A percentile compares a stretch with the other conserved stretches of the same genome.
These are phyloP conservation scores for Tolypocladium cylindrosporum DNA, from an alignment of 2,329 filamentous ascomycete genomes.

Conservation along the genomic window DNA sequence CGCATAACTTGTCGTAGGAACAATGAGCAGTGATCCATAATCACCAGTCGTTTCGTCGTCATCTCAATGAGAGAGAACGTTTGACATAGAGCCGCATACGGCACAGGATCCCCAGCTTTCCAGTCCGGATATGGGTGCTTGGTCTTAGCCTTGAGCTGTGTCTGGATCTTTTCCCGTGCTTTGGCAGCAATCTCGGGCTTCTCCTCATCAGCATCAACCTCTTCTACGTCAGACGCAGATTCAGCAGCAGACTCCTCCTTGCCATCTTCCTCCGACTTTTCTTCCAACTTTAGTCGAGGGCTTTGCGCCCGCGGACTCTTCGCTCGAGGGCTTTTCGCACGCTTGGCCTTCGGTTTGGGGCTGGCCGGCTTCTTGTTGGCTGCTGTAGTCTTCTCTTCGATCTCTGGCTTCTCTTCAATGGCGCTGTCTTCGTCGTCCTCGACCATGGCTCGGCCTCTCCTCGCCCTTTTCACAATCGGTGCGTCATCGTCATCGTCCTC, in stretches of 20 bases:
- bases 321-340: not conserved
- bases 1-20: conserved; percentile 93
- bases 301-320: not conserved
- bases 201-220: conserved; percentile 45
- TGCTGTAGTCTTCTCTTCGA: conserved; percentile 6
- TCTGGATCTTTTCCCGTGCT: conserved; percentile 70
- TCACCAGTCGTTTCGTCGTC: conserved; percentile 83
- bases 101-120: conserved; percentile 79
- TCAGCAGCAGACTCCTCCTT: conserved; percentile 16
- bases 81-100: conserved; percentile 86
- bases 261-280: not conserved
- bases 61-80: conserved; percentile 94
- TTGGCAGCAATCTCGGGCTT: conserved; percentile 66
- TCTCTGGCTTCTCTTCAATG: conserved; percentile 24
- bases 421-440: conserved; percentile 43
- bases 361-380: conserved; percentile 11
- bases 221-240: conserved; percentile 30
- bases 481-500: conserved; percentile 47
- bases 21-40: conserved; percentile 77
- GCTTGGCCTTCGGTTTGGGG: conserved; percentile 10
- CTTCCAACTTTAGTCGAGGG: conserved; percentile 5
- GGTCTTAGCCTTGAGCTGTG: conserved; percentile 54
- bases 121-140: conserved; percentile 93
- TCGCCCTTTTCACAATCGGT: conserved; percentile 48
- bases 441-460: conserved; percentile 35